Evolutionary conservation across 805 yeast species (phyloP).

Genomic region (Candida fluviatilis): DNA sequence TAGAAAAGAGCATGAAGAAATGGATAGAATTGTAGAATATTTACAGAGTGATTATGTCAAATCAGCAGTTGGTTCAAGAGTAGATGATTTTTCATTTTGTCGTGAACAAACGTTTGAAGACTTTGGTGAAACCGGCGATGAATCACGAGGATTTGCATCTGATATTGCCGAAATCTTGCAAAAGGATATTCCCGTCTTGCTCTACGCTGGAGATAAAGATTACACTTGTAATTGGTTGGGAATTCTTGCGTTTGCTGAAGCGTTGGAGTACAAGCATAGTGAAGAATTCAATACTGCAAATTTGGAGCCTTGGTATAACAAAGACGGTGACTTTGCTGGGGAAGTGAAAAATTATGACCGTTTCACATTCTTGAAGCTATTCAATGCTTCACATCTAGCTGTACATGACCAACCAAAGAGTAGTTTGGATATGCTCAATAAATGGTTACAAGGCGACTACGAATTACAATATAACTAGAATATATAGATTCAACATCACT

Average conservation of each 20-base stretch:
- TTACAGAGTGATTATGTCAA: constrained; percentile 53
- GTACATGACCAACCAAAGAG: constrained; percentile 84
- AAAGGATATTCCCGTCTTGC: constrained; percentile 34
- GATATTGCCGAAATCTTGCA: constrained; percentile 45
- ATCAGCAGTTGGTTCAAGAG: constrained; percentile 49
- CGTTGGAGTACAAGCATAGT: constrained; percentile 21
- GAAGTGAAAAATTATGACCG: constrained; percentile 67
- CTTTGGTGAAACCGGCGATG: constrained; percentile 58
- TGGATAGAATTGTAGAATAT: constrained; percentile 47
- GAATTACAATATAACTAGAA: constrained; percentile 15
- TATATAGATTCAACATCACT: no score
- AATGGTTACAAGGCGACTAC: constrained; percentile 76
- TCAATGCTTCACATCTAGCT: constrained; percentile 94
- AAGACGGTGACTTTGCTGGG: constrained; percentile 53
- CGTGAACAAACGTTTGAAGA: constrained; percentile 46
- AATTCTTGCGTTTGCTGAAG: constrained; percentile 39
- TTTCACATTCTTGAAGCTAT: constrained; percentile 79
- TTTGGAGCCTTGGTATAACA: constrained; percentile 36
- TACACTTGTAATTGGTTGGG: constrained; percentile 46
- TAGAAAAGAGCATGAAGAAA: constrained; percentile 42
- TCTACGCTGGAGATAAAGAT: constrained; percentile 45
- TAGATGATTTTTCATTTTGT: constrained; percentile 43
- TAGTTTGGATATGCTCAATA: constrained; percentile 75
- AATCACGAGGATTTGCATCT: constrained; percentile 67
- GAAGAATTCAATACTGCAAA: constrained; percentile 16